Base-by-base conservation (phyloP, 768 basidiomycete genomes). In the Hypholoma fasciculare region DNA sequence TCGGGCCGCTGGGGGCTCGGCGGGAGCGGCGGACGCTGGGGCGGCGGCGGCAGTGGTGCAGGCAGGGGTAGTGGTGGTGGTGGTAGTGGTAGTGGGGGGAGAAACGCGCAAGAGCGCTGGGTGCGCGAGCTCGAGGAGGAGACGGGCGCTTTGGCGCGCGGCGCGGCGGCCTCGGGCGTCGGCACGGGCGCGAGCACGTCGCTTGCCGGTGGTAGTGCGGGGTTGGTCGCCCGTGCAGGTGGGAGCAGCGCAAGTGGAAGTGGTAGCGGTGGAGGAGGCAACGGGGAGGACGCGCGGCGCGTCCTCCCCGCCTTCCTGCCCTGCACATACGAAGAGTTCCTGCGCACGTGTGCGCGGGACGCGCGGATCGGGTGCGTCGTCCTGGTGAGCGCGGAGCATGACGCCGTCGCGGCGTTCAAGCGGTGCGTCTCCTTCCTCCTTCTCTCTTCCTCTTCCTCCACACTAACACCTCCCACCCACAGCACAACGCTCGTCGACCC, bases 321-420 rank as follows among this genome's bases (percentile, higher is more conserved):
- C 3, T 90, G 90, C 1, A 81, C 83, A 16, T 98, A 98, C 69
- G 94, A 98, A 60, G 82, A 88, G 4, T 89, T 88, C 40, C 72
- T 96, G 60, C 79, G 83, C 52, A 67, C 71, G 39, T 90, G 92
- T 59, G 84, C 93, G 68, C 82, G 78, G 50, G 90, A 96, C 44
- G 74, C 78, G 19, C 84, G 83, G 69, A 79, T 97, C 52, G 88
- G 88, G 0, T 92, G 94, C 65, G 82, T 95, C 2, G 72, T 98
- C 3, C 76, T 98, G 30, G 87, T 93, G 57, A 94, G 90, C 64
- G 86, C 87, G 38, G 95, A 97, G 67, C 95, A 99, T 64, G 94
- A 98, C 67, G 88, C 94, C 61, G 90, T 89, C 20, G 76, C 85
- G 1, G 88, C 87, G 61, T 98, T 98, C 76, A 96, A 96, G 72